A percentile compares a stretch with the other conserved stretches of the same genome.
Evolutionary conservation across 2,329 filamentous ascomycete species (phyloP).

Genomic region (Mariannaea elegans): DNA sequence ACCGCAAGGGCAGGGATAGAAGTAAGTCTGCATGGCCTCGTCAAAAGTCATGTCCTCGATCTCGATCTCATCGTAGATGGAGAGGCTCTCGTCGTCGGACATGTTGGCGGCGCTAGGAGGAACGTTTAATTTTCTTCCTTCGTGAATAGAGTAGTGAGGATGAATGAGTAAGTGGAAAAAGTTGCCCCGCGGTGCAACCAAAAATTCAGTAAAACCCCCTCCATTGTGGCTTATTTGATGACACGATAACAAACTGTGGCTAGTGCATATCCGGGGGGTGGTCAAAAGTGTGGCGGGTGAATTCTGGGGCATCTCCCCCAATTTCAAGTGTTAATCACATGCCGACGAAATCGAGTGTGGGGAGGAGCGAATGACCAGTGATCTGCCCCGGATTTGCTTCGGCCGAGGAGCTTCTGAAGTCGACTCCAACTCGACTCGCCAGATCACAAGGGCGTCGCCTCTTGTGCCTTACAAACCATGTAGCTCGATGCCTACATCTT

Average conservation of each 20-base stretch:
- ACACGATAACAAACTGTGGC: conserved; percentile 16
- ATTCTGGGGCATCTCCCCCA: conserved; percentile 3
- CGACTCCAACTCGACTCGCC: conserved; percentile 9
- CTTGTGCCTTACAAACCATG: no score
- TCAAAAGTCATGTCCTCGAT: conserved; percentile 99
- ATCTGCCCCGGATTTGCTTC: conserved; percentile 38
- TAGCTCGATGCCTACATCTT: conserved; percentile 6
- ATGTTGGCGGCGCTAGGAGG: conserved; percentile 48
- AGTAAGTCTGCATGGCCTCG: conserved; percentile 82
- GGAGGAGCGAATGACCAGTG: conserved; percentile 29
- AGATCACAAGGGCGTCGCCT: no score
- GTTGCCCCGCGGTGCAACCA: conserved; percentile 39
- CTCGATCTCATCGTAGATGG: conserved; percentile 97
- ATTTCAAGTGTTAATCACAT: conserved; percentile 39
- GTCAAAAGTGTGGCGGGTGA: conserved; percentile 22
- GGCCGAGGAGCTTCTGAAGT: conserved; percentile 39
- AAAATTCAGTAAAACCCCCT: conserved; percentile 26
- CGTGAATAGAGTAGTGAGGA: background rate
- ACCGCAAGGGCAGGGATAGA: conserved; percentile 96
- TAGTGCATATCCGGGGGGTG: conserved; percentile 22
- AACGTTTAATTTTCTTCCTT: background rate
- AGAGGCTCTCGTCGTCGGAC: conserved; percentile 70
- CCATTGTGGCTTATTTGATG: conserved; percentile 27
- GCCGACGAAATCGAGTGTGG: conserved; percentile 37
- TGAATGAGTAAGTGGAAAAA: conserved; percentile 20